Base-by-base conservation (phyloP, 805 yeast genomes). In the Dipodascus geniculatus region DNA sequence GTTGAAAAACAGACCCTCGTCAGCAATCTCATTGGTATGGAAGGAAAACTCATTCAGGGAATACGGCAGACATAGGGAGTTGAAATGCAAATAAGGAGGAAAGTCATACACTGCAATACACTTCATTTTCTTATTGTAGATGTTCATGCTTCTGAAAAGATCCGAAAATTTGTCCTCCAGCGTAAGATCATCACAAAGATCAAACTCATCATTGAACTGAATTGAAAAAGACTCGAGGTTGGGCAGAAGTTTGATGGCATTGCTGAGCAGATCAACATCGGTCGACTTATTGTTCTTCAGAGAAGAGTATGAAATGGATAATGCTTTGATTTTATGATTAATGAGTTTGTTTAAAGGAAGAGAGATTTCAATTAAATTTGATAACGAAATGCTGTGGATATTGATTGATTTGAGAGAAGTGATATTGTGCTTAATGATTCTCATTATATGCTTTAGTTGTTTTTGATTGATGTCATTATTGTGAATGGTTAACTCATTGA, bases 1-100 rank as follows among this genome's bases (percentile, higher is more conserved):
- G 19, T 38, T 38, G 44, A 38, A 38, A 38, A 38, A 38, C 11
- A 38, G 20, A 38, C 14, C 17, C 19, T 38, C 44, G 20, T 38
- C 44, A 11, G 44, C 44, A 38, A 38, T 38, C 14, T 38, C 44
- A 38, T 38, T 38, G 19, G 44, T 38, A n/a, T 38, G 44, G 14
- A 38, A 38, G 6, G 44, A 38, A n/a, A 38, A 38, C 4, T 17
- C 20, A n/a, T n/a, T 11, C 4, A 38, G 4, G 4, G 44, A 38
- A 17, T 11, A 38, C 4, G 44, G 44, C 20, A 38, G 19, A 17
- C 44, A 38, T 16, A 38, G 4, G 17, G 44, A 17, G 20, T 17
- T 38, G 44, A 38, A 38, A 38, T 38, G 44, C 44, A 38, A 17
- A 38, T 38, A 38, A n/a, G 44, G 44, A 4, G 44, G 44, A 38